phyloP scores from a whole-genome alignment of 2,329 filamentous ascomycete genomes.

The Hypoxylon sp. region DNA sequence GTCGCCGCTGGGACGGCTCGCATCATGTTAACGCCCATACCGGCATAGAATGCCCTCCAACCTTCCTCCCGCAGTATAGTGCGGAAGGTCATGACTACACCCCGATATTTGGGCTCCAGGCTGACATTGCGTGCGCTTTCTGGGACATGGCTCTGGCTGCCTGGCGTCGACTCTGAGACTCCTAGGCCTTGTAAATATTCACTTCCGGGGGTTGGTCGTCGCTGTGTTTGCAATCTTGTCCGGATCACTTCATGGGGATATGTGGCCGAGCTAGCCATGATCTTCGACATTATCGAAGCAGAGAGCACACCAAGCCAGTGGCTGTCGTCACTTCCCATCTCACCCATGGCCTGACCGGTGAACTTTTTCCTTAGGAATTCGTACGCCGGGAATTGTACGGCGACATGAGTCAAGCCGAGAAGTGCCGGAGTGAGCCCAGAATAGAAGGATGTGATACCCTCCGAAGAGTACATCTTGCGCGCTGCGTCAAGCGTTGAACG shows the following conservation, averaged over 20 bases:
- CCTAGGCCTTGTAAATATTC: constrained; percentile 61
- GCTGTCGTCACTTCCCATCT: constrained; percentile 64
- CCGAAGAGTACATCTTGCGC: constrained; percentile 91
- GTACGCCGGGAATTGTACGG: constrained; percentile 96
- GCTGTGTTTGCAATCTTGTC: constrained; percentile 92
- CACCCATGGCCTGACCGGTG: constrained; percentile 88
- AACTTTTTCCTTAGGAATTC: constrained; percentile 92
- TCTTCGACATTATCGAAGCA: constrained; percentile 92
- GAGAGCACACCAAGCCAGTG: constrained; percentile 86
- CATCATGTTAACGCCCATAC: constrained; percentile 97
- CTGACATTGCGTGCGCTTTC: constrained; percentile 31
- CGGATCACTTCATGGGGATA: constrained; percentile 98
- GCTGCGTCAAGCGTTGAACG: constrained; percentile 88
- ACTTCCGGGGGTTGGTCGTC: constrained; percentile 69
- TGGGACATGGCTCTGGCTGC: constrained; percentile 55
- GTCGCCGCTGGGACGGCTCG: constrained; percentile 93
- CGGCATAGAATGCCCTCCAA: constrained; percentile 95
- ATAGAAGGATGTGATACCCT: constrained; percentile 92
- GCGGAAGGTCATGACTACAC: constrained; percentile 81
- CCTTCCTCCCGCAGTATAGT: constrained; percentile 91
- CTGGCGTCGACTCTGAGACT: constrained; percentile 52
- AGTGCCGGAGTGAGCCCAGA: constrained; percentile 92
- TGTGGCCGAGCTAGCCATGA: constrained; percentile 91
- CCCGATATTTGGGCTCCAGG: constrained; percentile 70
- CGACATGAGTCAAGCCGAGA: constrained; percentile 91